phyloP scores from a whole-genome alignment of 2,329 filamentous ascomycete genomes.

The Aspergillus alliaceus region DNA sequence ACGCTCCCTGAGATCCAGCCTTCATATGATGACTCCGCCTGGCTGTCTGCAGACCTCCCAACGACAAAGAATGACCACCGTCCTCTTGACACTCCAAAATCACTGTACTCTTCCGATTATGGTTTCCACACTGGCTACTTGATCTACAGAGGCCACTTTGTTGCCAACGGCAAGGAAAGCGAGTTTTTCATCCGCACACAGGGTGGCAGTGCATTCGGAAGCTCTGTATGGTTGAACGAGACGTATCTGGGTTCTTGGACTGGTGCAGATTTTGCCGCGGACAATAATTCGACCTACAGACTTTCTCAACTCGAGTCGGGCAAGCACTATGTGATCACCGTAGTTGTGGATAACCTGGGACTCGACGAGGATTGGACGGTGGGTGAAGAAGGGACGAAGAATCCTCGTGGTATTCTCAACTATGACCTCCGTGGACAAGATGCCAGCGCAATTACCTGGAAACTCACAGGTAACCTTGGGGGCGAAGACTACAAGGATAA shows the following conservation, averaged over 20 bases:
- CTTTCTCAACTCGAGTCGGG: constrained; percentile 55
- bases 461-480: constrained; percentile 59
- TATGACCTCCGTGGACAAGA: constrained; percentile 42
- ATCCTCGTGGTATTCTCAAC: constrained; percentile 56
- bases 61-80: constrained; percentile 61
- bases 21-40: constrained; percentile 67
- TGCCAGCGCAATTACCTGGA: constrained; percentile 48
- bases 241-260: constrained; percentile 65
- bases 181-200: constrained; percentile 60
- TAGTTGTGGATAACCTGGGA: constrained; percentile 73
- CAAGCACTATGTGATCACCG: constrained; percentile 61
- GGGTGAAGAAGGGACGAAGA: constrained; percentile 59
- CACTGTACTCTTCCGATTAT: constrained; percentile 70
- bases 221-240: constrained; percentile 64
- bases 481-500: constrained; percentile 56
- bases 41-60: constrained; percentile 60
- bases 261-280: constrained; percentile 53
- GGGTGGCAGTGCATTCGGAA: constrained; percentile 68
- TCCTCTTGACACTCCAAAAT: constrained; percentile 62
- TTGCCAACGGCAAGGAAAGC: constrained; percentile 60
- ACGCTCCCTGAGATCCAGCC: constrained; percentile 67
- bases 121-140: constrained; percentile 70
- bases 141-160: constrained; percentile 70
- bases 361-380: constrained; percentile 66
- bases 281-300: constrained; percentile 57